Conservation (phyloP, 192 early-diverging fungal genomes). For the Pecoramyces ruminantium region DNA sequence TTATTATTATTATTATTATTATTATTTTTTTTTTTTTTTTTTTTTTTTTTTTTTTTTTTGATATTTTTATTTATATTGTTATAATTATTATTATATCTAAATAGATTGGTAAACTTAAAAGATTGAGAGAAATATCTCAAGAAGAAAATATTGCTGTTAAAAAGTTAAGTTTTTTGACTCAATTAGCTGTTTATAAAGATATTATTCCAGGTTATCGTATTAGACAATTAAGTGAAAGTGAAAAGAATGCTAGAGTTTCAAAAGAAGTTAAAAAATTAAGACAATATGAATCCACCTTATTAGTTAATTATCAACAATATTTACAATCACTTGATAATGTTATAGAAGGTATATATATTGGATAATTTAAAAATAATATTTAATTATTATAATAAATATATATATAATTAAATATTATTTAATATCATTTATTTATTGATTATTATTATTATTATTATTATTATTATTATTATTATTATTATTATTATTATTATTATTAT, state of each 20-base stretch:
- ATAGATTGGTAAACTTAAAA: constrained; percentile 47
- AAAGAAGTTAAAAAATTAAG: constrained; percentile 82
- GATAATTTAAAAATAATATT: constrained; percentile 7
- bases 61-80: no score
- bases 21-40: no score
- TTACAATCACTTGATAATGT: constrained; percentile 52
- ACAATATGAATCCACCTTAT: constrained; percentile 65
- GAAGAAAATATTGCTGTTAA: constrained; percentile 45
- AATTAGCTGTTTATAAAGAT: constrained; percentile 85
- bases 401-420: background rate
- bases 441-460: no score
- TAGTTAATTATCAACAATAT: constrained; percentile 70
- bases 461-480: no score
- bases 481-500: no score
- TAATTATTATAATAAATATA: no score
- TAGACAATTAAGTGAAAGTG: constrained; percentile 65
- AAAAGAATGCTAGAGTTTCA: constrained; percentile 54
- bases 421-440: no score
- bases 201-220: constrained; percentile 92
- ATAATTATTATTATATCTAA: background rate
- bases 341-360: constrained; percentile 14
- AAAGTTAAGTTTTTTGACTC: constrained; percentile 66
- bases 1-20: no score
- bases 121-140: constrained; percentile 42
- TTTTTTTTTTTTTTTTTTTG: no score